Base-by-base conservation (phyloP, 805 yeast species). In the Metschnikowia gelsemii region DNA sequence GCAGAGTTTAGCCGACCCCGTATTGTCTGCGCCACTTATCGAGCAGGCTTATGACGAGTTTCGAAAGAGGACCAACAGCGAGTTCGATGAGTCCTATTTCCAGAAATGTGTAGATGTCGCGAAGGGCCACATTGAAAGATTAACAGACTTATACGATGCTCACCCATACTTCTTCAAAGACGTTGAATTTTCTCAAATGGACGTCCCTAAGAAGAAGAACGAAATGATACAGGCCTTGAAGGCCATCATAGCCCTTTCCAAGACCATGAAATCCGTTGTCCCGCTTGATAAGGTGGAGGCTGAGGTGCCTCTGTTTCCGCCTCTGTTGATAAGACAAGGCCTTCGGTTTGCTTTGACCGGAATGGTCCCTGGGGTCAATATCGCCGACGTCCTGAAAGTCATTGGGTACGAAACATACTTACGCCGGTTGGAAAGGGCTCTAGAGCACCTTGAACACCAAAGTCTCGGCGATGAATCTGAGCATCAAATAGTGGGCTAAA, bases 321-420 rank as follows among this genome's bases (percentile, higher is more conserved):
- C 34, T 8, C 27, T 42, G 24, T 35, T 32, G 23, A 37, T 46
- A n/a, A 46, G 38, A 45, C 47, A 49, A 22, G 35, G 46, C 21
- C 42, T 46, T 8, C 42, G 96, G 42, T 81, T 70, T 49, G 90
- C 90, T 0, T 57, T 88, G 18, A 73, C 87, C 11, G 95, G 87
- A 0, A 77, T 81, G 6, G 68, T 69, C 4, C 72, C 95, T 0
- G 96, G 96, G 0, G 65, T 83, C 21, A 78, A 80, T 13, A 65
- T 89, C 4, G 84, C 84, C 0, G 64, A 70, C 4, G 63, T 87
- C 23, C 56, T 83, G 14, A 70, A 71, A 0, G 56, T 84, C 7
- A 52, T 88, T 13, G 91, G 89, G 0, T 31, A 35, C 32, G 38
- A 40, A 3, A 21, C 39, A 7, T 47, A 40, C 31, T 20, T 38